Evolutionary conservation across 1,284 basidiomycete species (phyloP).

Genomic region (Leccinum ambiguum): DNA sequence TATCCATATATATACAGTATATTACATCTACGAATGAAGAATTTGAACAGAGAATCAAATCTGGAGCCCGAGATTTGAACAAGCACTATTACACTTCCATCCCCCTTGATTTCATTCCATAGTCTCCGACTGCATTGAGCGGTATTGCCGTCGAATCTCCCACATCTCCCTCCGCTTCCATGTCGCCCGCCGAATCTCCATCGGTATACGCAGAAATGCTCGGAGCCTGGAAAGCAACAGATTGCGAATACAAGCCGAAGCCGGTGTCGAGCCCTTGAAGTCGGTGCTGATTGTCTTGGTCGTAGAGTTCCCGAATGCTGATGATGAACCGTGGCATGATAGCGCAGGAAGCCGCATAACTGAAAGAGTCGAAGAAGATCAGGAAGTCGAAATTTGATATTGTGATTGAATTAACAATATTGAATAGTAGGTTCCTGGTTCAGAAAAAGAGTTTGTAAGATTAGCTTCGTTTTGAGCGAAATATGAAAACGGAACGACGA

Average conservation of each 20-base stretch:
- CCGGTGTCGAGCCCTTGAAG: not conserved
- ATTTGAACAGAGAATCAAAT: not conserved
- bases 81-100: not conserved
- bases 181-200: not conserved
- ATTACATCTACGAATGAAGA: not conserved
- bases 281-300: not conserved
- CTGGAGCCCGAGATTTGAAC: not conserved
- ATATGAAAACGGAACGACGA: not conserved
- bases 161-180: not conserved
- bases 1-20: not conserved
- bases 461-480: not conserved
- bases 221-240: not conserved
- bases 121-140: not conserved
- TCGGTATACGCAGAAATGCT: not conserved
- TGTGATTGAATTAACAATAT: not conserved
- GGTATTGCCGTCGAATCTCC: not conserved
- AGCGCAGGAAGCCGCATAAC: not conserved
- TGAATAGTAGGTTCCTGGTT: not conserved
- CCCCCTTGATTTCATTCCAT: not conserved
- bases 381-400: not conserved
- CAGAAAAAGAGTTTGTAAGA: not conserved
- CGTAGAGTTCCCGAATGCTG: slow-evolving; percentile 1
- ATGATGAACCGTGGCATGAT: slow-evolving; percentile 3
- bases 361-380: not conserved
- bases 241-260: not conserved